Conservation (phyloP, 306 rosid species). For the Cercis canadensis region DNA sequence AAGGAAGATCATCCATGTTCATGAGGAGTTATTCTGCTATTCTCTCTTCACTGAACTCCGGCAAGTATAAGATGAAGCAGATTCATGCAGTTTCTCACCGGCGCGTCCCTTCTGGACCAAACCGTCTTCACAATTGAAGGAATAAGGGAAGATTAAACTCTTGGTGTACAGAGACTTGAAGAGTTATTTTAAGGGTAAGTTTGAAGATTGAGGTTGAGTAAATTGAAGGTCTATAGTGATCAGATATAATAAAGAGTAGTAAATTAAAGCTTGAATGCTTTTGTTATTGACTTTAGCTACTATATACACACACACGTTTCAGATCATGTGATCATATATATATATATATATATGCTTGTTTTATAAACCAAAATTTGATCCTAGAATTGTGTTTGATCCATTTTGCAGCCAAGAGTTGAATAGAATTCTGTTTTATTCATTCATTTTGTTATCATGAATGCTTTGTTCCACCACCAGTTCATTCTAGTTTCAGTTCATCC, state of each 20-base stretch:
- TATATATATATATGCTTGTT: too few species aligned
- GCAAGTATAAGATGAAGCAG: conserved; percentile 32
- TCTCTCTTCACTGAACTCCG: conserved; percentile 35
- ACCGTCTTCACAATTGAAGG: conserved; percentile 61
- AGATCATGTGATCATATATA: not conserved
- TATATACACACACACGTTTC: not conserved
- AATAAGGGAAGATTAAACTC: not conserved
- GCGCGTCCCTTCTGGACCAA: conserved; percentile 52
- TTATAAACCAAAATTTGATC: not conserved
- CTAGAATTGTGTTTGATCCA: not conserved
- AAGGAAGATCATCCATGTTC: conserved; percentile 31
- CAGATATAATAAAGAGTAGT: not conserved
- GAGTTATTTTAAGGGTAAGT: not conserved
- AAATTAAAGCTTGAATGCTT: not conserved
- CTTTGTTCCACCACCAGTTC: not conserved
- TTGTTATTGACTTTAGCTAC: too few species aligned
- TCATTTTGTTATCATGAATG: not conserved
- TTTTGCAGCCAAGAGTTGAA: not conserved
- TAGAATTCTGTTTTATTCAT: too few species aligned
- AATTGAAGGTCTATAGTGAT: not conserved
- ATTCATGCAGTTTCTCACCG: conserved; percentile 52
- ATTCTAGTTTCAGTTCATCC: not conserved
- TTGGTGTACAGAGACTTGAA: not conserved
- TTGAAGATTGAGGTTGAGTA: not conserved
- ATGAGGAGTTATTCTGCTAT: conserved; percentile 27